Evolutionary conservation across 768 basidiomycete species (phyloP), one percentile per base, ranked within the genome.

Genomic region (Xerocomellus amylosporus): DNA sequence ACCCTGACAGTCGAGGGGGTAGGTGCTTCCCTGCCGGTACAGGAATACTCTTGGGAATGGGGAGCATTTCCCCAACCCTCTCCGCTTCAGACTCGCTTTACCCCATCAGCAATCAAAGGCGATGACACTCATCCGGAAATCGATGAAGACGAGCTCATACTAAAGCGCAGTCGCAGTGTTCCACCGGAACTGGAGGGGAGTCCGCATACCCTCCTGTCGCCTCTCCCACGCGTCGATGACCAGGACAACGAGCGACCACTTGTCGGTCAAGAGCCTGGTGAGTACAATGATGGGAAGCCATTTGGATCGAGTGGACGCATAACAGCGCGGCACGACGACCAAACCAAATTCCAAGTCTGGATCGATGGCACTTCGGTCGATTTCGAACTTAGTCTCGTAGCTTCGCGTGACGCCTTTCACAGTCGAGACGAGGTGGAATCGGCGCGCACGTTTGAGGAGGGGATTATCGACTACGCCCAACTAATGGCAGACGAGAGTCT

Each of bases 41-140:
- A 84, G 52, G 87, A 90, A 64, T 93, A 93, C 63, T 88, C 89
- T 7, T 95, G 93, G 93, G 94, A 95, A 61, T 95, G 93, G 93
- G 93, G 92, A 26, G 85, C 81, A 19, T 90, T 95, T 63, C 94
- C 92, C 28, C 87, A 86, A 58, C 87, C 84, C 22, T 89, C 90
- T 4, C 87, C 88, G 1, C 71, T 84, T 61, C 79, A 79, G 49
- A 58, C 79, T 0, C 74, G 79, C 12, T 85, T 86, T 62, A 45
- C 61, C 14, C 43, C 59, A 33, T 52, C 64, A 1, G 14, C 42
- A 1, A 43, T 56, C 38, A 68, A 61, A 19, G 45, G 34, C 24
- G 59, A 66, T 26, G 51, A 54, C 26, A 30, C n/a, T 14, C 50
- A 39, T 37, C 50, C 43, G 6, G 55, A 62, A 10, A 33, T 49